Base-by-base conservation (phyloP, 2,329 filamentous ascomycete genomes). In the Acephala macrosclerotiorum region DNA sequence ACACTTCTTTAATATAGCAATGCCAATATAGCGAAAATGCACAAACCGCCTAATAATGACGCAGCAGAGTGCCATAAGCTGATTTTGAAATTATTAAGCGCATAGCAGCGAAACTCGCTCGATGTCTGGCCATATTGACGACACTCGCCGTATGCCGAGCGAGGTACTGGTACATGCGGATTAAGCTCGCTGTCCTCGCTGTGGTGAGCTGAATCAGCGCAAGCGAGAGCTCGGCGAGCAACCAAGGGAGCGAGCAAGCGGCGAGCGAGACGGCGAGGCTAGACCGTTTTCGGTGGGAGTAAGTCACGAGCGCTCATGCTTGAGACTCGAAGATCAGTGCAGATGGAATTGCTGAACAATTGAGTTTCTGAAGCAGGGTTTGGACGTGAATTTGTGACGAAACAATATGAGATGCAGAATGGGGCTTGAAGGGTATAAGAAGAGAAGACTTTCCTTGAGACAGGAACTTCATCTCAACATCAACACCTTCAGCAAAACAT, bases 181-280 rank as follows among this genome's bases (percentile, higher is more conserved):
- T 22, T 11, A 49, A 49, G 20, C 12, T 22, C 45, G 45, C 45
- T 25, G 45, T 49, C n/a, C 45, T 49, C 57, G 25, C 40, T 33
- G 56, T 20, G 12, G 26, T n/a, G 22, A 8, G 36, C 60, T 61
- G 60, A 61, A 18, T 61, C 49, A 61, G 49, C 60, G 3, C 49
- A 56, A 45, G 49, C 49, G 20, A 40, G 45, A 22, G 6, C 45
- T 49, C 45, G 45, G 45, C 45, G 45, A 49, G 45, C 8, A n/a
- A 22, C 22, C 45, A 49, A 49, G 60, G 49, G 60, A 42, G 49
- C 22, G 20, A 47, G 35, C 36, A 49, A 49, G 49, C 49, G 33
- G 49, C 22, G 20, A 47, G 35, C 36, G 47, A 55, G n/a, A 9
- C 25, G 26, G 22, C 49, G 49, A 42, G 29, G 42, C 60, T 57